A percentile compares a stretch with the other conserved stretches of the same genome.
Evolutionary conservation across 2,329 filamentous ascomycete genomes (phyloP).

Genomic region (Fusarium lyarnte): DNA sequence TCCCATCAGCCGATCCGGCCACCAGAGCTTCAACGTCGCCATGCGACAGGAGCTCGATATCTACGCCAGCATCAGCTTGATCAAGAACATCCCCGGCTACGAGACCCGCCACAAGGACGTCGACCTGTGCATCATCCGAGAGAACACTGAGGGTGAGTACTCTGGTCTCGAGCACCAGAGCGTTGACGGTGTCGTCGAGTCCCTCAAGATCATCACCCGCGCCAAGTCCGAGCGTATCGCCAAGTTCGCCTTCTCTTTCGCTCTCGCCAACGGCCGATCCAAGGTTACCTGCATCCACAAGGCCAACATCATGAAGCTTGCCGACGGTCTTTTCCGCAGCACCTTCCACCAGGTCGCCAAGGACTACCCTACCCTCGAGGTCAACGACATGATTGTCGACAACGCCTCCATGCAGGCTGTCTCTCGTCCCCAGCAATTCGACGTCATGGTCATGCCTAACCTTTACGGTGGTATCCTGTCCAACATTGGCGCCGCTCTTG

Average conservation of each 20-base stretch:
- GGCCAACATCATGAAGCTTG: slow-evolving; percentile 99
- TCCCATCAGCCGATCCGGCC: slow-evolving; percentile 93
- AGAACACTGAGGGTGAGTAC: slow-evolving; percentile 99
- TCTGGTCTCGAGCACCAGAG: slow-evolving; percentile 99
- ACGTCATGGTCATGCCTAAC: slow-evolving; percentile 99
- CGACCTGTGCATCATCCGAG: slow-evolving; percentile 98
- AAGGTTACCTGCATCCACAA: slow-evolving; percentile 99
- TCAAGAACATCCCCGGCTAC: slow-evolving; percentile 99
- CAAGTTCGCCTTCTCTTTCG: slow-evolving; percentile 98
- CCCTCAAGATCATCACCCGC: slow-evolving; percentile 99
- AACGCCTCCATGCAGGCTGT: slow-evolving; percentile 99
- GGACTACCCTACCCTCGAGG: slow-evolving; percentile 95
- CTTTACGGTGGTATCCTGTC: slow-evolving; percentile 98
- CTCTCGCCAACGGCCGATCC: slow-evolving; percentile 97
- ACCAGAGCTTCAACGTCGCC: slow-evolving; percentile 99
- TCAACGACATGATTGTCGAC: slow-evolving; percentile 99
- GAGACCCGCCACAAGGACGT: slow-evolving; percentile 96
- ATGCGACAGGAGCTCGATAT: slow-evolving; percentile 99
- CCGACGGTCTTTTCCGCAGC: slow-evolving; percentile 97
- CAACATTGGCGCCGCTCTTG: slow-evolving; percentile 97
- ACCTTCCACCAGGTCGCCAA: slow-evolving; percentile 94
- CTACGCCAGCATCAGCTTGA: slow-evolving; percentile 95
- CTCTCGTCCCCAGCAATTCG: slow-evolving; percentile 94
- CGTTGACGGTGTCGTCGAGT: slow-evolving; percentile 95
- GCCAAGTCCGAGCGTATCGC: slow-evolving; percentile 99